Base-by-base conservation (phyloP, 192 early-diverging fungal genomes). In the Linnemannia hyalina region DNA sequence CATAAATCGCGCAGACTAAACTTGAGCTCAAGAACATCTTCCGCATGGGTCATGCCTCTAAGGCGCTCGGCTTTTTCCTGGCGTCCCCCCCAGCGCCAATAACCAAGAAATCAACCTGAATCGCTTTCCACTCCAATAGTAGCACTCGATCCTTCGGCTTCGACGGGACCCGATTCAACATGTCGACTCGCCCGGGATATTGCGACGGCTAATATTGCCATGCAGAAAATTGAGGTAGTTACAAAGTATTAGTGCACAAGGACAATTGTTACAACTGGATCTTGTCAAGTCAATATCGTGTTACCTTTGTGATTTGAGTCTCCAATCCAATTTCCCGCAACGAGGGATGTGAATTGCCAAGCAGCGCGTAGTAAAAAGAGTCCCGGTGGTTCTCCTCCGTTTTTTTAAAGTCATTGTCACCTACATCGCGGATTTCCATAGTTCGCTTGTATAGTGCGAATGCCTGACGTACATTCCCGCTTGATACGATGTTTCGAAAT, bases 381-480 rank as follows among this genome's bases (percentile, higher is more conserved):
- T 85, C 78, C 63, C 80, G 71, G 70, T 82, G 80, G 68, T 85
- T 15, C 41, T 85, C 82, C 38, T 82, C 80, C 55, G 75, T 85
- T 29, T 77, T 80, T 73, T 68, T 74, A 72, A 88, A 80, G 74
- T 77, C 81, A 72, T 26, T 10, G 1, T 13, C 26, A 46, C 74
- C 80, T 10, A 76, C 75, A 82, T 73, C 74, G 29, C 46, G 70
- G 49, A 54, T 16, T 41, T 74, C 42, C 71, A 82, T 82, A 74
- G 57, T 44, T 55, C 71, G 76, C 29, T 60, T 32, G 26, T 74
- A 82, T 82, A 77, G 65, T 44, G 60, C 70, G 32, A 82, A 15
- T 46, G 77, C 68, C 38, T 29, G 46, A 55, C 68, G 71, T 47
- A 77, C 52, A 42, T 69, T 18, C 73, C 76, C 81, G 36, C 73